Evolutionary conservation across 1,284 basidiomycete genomes (phyloP), one percentile per base, ranked within the genome.

Genomic region (Omphalotus olearius): DNA sequence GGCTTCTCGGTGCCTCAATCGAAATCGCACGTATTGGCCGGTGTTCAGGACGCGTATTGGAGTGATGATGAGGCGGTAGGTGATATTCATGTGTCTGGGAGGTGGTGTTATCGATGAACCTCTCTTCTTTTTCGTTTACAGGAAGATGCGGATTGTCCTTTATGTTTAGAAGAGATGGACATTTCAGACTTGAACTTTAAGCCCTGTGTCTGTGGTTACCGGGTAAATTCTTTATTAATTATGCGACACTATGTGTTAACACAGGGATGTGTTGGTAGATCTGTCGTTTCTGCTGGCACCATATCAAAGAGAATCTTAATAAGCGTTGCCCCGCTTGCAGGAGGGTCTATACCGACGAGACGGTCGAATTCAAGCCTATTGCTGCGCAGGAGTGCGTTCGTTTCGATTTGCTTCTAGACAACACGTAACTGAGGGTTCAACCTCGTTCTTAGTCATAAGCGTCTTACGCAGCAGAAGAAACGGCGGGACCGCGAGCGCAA

Each of bases 201-300:
- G 75, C 97, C 97, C 16, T 99, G 97, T 71, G 86, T 95, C 51
- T 99, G 97, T 72, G 97, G 97, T 59, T 97, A 99, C 73, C 95
- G 98, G 80, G 95, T 91, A 66, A 63, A 45, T 56, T 33, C 51
- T 56, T 56, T 49, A 58, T 47, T 26, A 40, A 53, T 57, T 53
- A 59, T 52, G 54, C 54, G 48, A 47, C 47, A 40, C 9, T 18
- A 35, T 47, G 44, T 44, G 48, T 48, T 55, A 52, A 59, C 53
- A 5, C 2, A 23, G 23, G 23, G 23, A 23, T 23, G 23, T 56
- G 56, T 38, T 7, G 30, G 28, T 60, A 98, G 94, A 95, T 99
- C 62, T 99, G 97, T 69, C 91, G 95, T 55, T 99, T 99, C 74
- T 99, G 97, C 70, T 99, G 95, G 86, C 93, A 98, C 72, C 94